Percentiles rank a stretch among this genome's conserved stretches.
Conservation (phyloP, 225 moss, liverwort and hornwort genomes). For the Physcomitrium patens region DNA sequence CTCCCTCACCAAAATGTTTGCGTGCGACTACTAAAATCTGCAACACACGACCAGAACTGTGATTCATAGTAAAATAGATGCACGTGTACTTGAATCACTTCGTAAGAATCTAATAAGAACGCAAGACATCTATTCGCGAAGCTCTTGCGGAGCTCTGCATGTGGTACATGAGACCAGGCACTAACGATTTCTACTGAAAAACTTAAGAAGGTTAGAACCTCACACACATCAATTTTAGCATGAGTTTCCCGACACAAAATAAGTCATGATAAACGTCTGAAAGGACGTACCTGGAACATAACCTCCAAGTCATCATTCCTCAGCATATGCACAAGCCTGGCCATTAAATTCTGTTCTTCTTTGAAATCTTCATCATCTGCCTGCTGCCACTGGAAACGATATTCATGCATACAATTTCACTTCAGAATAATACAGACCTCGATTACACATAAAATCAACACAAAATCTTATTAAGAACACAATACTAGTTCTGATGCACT, state of each 20-base stretch:
- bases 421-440: neutral
- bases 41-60: constrained; percentile 16
- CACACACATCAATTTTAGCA: neutral
- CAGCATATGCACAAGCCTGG: constrained; percentile 86
- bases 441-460: neutral
- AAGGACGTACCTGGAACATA: constrained; percentile 76
- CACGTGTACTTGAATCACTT: neutral
- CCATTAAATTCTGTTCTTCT: constrained; percentile 94
- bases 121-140: neutral
- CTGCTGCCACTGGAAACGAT: constrained; percentile 52
- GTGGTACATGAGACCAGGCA: neutral
- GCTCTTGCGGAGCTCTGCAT: neutral
- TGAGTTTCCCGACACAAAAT: neutral
- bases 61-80: neutral
- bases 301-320: constrained; percentile 78
- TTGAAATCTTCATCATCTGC: constrained; percentile 93
- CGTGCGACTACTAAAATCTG: constrained; percentile 88
- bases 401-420: constrained; percentile 25
- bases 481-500: constrained; percentile 15
- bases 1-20: constrained; percentile 81
- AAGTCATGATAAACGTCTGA: neutral
- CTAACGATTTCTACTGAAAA: neutral
- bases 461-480: neutral
- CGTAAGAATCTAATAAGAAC: neutral
- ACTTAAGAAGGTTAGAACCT: neutral